Percentiles rank a stretch among this genome's conserved stretches.
phyloP scores from a whole-genome alignment of 2,329 filamentous ascomycete species.

The Thyridium curvatum region DNA sequence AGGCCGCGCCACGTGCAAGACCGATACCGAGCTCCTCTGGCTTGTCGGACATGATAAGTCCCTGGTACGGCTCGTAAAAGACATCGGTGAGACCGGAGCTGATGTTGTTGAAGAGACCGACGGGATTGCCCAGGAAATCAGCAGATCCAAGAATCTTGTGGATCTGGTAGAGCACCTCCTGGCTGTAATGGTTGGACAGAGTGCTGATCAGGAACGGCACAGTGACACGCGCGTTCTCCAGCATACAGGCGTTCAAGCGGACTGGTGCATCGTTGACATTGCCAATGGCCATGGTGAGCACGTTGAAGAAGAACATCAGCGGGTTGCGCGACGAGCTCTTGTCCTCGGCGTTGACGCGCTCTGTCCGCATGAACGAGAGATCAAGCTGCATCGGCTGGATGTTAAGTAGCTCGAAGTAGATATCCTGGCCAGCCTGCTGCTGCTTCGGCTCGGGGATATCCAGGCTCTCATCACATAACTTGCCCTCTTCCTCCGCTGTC shows the following conservation, averaged over 20 bases:
- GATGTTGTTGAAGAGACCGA: constrained; percentile 96
- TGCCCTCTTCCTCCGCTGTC: constrained; percentile 69
- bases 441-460: constrained; percentile 89
- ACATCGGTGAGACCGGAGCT: constrained; percentile 96
- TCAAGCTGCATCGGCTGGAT: constrained; percentile 98
- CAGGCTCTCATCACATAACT: constrained; percentile 80
- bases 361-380: constrained; percentile 92
- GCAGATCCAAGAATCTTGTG: constrained; percentile 97
- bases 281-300: constrained; percentile 98
- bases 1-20: constrained; percentile 93
- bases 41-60: constrained; percentile 90
- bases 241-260: constrained; percentile 83
- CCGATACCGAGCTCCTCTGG: constrained; percentile 93
- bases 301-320: constrained; percentile 97
- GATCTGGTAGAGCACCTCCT: constrained; percentile 91
- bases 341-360: constrained; percentile 93
- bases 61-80: constrained; percentile 97
- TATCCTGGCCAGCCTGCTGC: constrained; percentile 80
- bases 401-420: constrained; percentile 96
- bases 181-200: constrained; percentile 90
- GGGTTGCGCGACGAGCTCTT: constrained; percentile 87
- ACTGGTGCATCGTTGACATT: constrained; percentile 98
- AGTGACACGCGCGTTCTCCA: constrained; percentile 93
- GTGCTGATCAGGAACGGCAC: constrained; percentile 77
- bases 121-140: constrained; percentile 95